These are phyloP conservation scores for Pseudoturritis turrita DNA, from an alignment of 345 rosid species.

Conservation along the genomic window DNA sequence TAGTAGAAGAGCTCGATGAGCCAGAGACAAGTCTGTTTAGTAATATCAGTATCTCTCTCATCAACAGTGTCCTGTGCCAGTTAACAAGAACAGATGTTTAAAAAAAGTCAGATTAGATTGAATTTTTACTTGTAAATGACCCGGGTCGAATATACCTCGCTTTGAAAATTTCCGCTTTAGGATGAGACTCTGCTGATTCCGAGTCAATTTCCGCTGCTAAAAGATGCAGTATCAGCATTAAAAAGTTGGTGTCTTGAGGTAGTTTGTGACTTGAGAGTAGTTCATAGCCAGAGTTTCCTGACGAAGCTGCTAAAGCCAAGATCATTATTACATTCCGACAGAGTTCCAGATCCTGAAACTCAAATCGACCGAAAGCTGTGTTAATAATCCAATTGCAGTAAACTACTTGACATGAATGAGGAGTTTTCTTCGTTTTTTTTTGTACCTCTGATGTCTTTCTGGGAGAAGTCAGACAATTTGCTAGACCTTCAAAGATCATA, in stretches of 20 bases:
- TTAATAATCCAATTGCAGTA: background rate
- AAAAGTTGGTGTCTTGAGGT: constrained; percentile 50
- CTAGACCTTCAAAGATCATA: constrained; percentile 61
- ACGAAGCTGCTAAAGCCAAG: constrained; percentile 72
- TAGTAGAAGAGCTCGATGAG: constrained; percentile 46
- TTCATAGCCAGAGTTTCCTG: constrained; percentile 71
- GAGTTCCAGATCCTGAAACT: constrained; percentile 69
- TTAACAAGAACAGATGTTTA: background rate
- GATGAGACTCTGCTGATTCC: constrained; percentile 38
- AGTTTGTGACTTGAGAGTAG: constrained; percentile 48
- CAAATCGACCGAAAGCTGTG: constrained; percentile 6
- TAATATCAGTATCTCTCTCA: constrained; percentile 74
- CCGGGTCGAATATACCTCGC: constrained; percentile 48
- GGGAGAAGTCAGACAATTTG: constrained; percentile 53
- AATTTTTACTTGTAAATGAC: background rate
- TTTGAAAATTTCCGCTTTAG: constrained; percentile 44
- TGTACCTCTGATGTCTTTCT: constrained; percentile 39
- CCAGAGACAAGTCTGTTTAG: constrained; percentile 77
- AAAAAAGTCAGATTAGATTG: background rate
- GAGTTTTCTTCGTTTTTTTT: background rate
- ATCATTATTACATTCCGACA: constrained; percentile 51
- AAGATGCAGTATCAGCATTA: constrained; percentile 64
- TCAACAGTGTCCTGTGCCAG: constrained; percentile 51
- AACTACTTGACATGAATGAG: background rate
- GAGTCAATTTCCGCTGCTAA: constrained; percentile 58